Evolutionary conservation across 2,329 filamentous ascomycete genomes (phyloP).

Genomic region (Monilinia fructicola): DNA sequence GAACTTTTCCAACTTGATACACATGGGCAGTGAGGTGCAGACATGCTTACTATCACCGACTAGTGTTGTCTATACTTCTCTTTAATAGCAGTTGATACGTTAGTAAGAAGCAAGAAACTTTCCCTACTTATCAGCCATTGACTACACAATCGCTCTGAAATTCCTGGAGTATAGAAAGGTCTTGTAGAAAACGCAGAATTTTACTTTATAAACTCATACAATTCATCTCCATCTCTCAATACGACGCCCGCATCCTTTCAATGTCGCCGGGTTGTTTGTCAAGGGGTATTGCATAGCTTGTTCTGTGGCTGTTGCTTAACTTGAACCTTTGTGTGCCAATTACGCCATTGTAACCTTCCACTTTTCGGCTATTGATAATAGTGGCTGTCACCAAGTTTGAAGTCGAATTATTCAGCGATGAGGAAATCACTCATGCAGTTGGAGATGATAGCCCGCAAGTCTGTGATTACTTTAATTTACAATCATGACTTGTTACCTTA

Average conservation of each 20-base stretch:
- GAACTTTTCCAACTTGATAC: background rate
- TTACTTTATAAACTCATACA: background rate
- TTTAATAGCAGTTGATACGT: background rate
- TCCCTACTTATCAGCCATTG: background rate
- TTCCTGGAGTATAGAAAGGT: background rate
- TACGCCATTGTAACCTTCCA: background rate
- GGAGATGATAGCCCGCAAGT: background rate
- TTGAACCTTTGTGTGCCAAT: background rate
- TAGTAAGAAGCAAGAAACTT: background rate
- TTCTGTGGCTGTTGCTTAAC: background rate
- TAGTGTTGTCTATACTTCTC: background rate
- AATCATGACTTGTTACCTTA: background rate
- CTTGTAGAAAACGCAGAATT: background rate
- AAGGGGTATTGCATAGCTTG: background rate
- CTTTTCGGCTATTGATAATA: background rate
- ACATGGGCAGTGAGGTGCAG: background rate
- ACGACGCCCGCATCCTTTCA: background rate
- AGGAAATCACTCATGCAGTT: background rate
- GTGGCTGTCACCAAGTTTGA: background rate
- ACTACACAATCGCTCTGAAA: background rate
- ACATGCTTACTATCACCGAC: background rate
- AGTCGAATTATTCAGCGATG: background rate
- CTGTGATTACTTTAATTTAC: background rate
- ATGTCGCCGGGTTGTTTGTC: background rate
- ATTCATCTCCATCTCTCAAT: background rate